Evolutionary conservation across 495 filamentous ascomycete genomes (phyloP).

Genomic region (Trichoderma parareesei): DNA sequence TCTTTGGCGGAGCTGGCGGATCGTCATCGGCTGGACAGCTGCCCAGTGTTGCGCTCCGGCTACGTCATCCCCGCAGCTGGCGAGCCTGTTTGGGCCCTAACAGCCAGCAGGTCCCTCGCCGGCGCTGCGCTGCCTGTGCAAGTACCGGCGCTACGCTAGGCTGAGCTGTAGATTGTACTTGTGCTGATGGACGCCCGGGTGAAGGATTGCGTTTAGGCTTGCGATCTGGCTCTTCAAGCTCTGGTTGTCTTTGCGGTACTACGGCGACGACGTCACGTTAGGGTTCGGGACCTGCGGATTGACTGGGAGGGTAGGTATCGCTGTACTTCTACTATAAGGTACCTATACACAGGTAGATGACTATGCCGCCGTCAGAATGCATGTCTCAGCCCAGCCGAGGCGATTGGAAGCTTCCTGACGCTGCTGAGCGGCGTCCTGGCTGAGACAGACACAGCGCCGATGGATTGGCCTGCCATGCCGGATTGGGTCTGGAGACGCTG

Average conservation of each 20-base stretch:
- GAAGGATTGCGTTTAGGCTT: no score
- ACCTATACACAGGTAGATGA: neutral
- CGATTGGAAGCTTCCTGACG: neutral
- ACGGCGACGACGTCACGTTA: neutral
- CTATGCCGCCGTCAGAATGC: neutral
- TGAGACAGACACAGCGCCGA: neutral
- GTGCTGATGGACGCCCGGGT: no score
- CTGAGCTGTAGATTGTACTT: no score
- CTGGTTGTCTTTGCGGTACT: neutral
- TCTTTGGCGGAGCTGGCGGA: conserved; percentile 5
- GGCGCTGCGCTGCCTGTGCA: neutral
- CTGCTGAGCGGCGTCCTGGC: neutral
- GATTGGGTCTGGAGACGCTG: neutral
- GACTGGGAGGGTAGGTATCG: neutral
- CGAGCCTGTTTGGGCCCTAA: conserved; percentile 1
- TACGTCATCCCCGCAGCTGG: conserved; percentile 12
- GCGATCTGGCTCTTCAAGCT: no score
- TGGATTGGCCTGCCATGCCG: neutral
- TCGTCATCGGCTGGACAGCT: conserved; percentile 9
- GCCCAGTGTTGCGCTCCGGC: neutral
- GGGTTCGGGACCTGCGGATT: neutral
- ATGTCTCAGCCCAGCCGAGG: neutral
- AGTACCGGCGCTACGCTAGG: neutral
- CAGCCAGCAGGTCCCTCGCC: neutral
- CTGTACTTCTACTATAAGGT: neutral